phyloP scores from a whole-genome alignment of 2,329 filamentous ascomycete species.

The Calonectria fujianensis region DNA sequence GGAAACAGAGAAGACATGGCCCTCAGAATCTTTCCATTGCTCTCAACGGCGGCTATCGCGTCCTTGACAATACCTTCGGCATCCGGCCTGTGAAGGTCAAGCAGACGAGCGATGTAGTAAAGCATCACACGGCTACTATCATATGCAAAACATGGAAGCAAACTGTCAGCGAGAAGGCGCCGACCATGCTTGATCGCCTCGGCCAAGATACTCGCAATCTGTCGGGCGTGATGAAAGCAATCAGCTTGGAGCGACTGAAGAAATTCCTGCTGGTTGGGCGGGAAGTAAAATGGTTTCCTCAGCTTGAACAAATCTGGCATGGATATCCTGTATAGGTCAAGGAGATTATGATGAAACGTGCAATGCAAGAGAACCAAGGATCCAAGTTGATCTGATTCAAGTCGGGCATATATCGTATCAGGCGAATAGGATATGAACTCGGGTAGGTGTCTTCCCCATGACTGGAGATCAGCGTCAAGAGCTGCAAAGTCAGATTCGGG shows the following conservation, averaged over 20 bases:
- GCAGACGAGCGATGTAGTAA: constrained; percentile 67
- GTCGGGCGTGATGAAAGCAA: constrained; percentile 62
- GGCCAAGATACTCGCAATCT: constrained; percentile 62
- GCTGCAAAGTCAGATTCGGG: constrained; percentile 65
- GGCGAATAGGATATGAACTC: constrained; percentile 66
- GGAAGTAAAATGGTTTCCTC: constrained; percentile 63
- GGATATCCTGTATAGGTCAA: constrained; percentile 67
- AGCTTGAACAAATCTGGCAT: constrained; percentile 67
- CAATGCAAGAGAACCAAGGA: constrained; percentile 67
- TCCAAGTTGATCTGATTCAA: constrained; percentile 68
- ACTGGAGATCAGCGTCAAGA: constrained; percentile 62
- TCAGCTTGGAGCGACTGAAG: constrained; percentile 61
- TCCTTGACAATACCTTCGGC: constrained; percentile 61
- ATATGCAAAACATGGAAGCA: constrained; percentile 68
- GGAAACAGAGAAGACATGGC: constrained; percentile 63
- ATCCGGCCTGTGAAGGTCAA: constrained; percentile 61
- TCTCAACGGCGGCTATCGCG: constrained; percentile 64
- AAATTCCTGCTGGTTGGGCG: constrained; percentile 62
- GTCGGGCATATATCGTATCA: constrained; percentile 67
- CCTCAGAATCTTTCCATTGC: constrained; percentile 61
- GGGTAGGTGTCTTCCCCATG: constrained; percentile 65
- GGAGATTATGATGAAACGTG: constrained; percentile 67
- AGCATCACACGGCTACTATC: constrained; percentile 69
- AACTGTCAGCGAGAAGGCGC: constrained; percentile 64
- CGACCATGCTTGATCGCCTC: constrained; percentile 64